Base-by-base conservation (phyloP, 192 early-diverging fungal species). In the Coemansia sp. region DNA sequence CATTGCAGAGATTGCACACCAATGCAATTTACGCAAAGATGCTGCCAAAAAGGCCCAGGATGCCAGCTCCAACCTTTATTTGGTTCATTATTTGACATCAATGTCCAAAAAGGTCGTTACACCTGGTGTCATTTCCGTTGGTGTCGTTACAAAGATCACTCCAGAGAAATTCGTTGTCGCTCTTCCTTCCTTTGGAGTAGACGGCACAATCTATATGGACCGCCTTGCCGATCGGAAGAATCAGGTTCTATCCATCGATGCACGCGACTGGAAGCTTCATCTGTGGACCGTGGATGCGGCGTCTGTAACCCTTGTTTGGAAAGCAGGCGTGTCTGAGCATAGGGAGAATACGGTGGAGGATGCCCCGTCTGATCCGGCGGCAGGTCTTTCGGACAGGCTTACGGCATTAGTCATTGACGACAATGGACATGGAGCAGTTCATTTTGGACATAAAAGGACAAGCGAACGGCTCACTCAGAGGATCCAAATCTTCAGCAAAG, bases 81-180 rank as follows among this genome's bases (percentile, higher is more conserved):
- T 98, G 81, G 93, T 88, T 69, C 88, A 87, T 65, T 96, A 96
- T 75, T 79, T 83, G 30, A 73, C 44, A 14, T 41, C 44, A 33
- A 91, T 51, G 76, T 85, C 45, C 87, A 91, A 68, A 86, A 91
- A 66, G 92, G 84, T 53, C 89, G 89, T 24, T 16, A 38, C 21
- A 0, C 69, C 78, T 8, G 73, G 70, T 26, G 44, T 67, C 53
- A 57, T 81, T 30, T 63, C 78, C 5, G 26, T 52, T 10, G 78
- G 57, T 30, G 60, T 81, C 66, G 89, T 98, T 21, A 91, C 92
- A 18, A 88, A 94, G 53, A 85, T 96, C 55, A 72, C 92, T 55
- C 91, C 92, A 69, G 95, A 97, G 72, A 92, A 94, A 4, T 91
- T 97, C 55, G 85, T 88, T 36, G 92, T 94, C 3, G 76, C 94